Base-by-base conservation (phyloP, 1,139 yeast species). In the Hemisphaericaspora lyxosophila region DNA sequence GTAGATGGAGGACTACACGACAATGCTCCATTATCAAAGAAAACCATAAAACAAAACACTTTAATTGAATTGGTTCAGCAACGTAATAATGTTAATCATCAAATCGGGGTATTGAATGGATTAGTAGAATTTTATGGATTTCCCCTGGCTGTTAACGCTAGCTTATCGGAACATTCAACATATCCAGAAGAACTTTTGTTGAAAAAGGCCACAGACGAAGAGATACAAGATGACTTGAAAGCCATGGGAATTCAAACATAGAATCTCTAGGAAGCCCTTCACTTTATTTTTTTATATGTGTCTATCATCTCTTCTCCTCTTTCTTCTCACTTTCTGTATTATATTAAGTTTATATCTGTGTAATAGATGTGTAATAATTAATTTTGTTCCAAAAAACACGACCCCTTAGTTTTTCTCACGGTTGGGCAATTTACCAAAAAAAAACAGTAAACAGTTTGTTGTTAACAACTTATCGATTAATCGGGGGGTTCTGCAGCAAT, bases 121-220 rank as follows among this genome's bases (percentile, higher is more conserved):
- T 60, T 85, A 36, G 58, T 76, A 9, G 71, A 74, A 49, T 73
- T 75, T 49, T 71, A 76, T 43, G 88, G 89, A 7, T 74, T 82
- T 43, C 89, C 92, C 2, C 77, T 83, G n/a, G 85, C 87, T 0
- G 73, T 82, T 2, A 63, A 68, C 36, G 50, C 64, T 19, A 49
- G 61, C 14, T 49, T 60, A 37, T 46, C 53, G 22, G 67, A 59
- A 32, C 33, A 35, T 3, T 25, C 35, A 4, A 7, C 48, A 32
- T 11, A 17, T 18, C 34, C 46, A 7, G 60, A 61, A n/a, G 75
- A 69, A 45, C 53, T 70, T 15, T 53, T 71, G 35, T 61, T 83
- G 40, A 66, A 67, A 29, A 65, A 75, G 22, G 80, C 85, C 32
- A 65, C 77, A 19, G 78, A 74, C 22, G 78, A 78, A n/a, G 90